phyloP scores from a whole-genome alignment of 1,284 basidiomycete genomes.

The Tilletia walkeri region DNA sequence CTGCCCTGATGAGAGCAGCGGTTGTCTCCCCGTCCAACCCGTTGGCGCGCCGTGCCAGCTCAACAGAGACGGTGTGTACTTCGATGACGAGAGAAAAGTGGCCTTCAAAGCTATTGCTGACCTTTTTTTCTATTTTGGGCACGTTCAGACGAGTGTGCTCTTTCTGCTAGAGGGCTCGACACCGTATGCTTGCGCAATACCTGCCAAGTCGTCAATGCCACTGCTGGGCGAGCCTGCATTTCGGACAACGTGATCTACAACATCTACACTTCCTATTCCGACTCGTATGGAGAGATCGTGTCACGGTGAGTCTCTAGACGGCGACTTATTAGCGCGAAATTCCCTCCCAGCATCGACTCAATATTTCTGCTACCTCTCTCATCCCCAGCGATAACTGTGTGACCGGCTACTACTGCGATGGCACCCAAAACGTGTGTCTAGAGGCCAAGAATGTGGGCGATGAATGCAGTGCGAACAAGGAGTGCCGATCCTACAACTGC shows the following conservation, averaged over 20 bases:
- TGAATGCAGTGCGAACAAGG: constrained; percentile 19
- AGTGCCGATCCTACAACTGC: constrained; percentile 17
- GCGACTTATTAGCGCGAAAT: not conserved
- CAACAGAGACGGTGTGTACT: constrained; percentile 20
- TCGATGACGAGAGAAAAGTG: not conserved
- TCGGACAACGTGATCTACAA: constrained; percentile 19
- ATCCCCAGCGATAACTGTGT: constrained; percentile 19
- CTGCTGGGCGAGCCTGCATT: constrained; percentile 7
- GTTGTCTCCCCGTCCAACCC: constrained; percentile 9
- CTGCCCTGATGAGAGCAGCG: constrained; percentile 20
- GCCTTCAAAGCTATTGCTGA: too few relatives aligned
- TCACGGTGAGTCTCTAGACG: constrained; percentile 5
- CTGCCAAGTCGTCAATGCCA: constrained; percentile 15
- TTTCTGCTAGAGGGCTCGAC: not conserved
- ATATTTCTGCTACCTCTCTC: not conserved
- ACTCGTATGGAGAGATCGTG: constrained; percentile 16
- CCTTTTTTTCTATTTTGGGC: too few relatives aligned
- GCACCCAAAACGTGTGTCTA: not conserved
- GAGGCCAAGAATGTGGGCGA: not conserved
- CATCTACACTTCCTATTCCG: not conserved
- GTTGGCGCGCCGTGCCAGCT: constrained; percentile 20
- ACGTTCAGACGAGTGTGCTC: constrained; percentile 15
- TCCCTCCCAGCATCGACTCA: not conserved
- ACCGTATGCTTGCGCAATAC: constrained; percentile 15
- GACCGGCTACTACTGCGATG: constrained; percentile 17